Conservation (phyloP, 2,329 filamentous ascomycete species). For the Scopulariopsis brevicaulis region DNA sequence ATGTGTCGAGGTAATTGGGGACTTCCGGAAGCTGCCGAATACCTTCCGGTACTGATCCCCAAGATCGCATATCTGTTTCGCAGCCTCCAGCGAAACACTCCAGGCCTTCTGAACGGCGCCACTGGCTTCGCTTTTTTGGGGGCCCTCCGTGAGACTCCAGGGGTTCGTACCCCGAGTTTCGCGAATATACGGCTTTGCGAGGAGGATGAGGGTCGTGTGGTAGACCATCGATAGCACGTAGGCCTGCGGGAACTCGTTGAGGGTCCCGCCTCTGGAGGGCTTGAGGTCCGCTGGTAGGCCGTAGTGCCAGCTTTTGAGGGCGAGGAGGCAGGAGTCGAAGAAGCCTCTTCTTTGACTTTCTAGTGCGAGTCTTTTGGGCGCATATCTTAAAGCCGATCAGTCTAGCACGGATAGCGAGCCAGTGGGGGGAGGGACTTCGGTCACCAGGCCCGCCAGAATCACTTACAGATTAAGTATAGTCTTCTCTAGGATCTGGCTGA, state of each 20-base stretch:
- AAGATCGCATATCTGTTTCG: not conserved
- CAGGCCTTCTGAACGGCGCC: not conserved
- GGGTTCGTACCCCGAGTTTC: not conserved
- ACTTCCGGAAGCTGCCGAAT: not conserved
- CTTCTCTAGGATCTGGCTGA: not conserved
- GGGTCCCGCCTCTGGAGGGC: not conserved
- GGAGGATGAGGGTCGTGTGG: not conserved
- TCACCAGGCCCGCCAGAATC: not conserved
- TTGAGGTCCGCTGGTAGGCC: not conserved
- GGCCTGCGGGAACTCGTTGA: not conserved
- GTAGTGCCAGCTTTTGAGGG: not conserved
- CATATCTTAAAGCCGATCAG: not conserved
- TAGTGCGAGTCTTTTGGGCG: not conserved
- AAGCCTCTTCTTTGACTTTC: not conserved
- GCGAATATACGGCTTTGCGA: not conserved
- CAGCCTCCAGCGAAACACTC: not conserved
- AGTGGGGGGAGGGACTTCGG: not conserved
- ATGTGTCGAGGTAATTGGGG: not conserved
- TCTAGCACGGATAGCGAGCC: not conserved
- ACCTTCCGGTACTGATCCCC: not conserved
- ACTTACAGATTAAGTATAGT: not conserved
- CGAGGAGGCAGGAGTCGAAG: not conserved
- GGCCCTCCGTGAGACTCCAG: not conserved
- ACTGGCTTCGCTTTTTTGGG: not conserved
- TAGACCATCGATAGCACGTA: not conserved